Percentiles rank a stretch among this genome's conserved stretches.
Evolutionary conservation across 179 eudicot genomes (phyloP).

Genomic region (Camellia oleifera): DNA sequence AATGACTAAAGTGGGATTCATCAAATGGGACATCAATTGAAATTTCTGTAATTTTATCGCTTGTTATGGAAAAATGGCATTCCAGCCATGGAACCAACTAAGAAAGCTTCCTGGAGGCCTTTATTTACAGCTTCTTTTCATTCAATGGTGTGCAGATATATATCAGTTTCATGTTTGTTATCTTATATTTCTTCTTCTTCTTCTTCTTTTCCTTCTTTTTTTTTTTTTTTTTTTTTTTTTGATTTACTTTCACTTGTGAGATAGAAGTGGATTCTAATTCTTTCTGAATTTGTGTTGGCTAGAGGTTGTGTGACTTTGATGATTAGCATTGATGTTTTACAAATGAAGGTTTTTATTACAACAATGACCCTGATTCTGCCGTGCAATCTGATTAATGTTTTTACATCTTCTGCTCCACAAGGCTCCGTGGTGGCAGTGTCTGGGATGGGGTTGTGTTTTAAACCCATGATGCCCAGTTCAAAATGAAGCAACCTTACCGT

Average conservation of each 20-base stretch:
- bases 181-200: background rate
- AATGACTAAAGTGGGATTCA: background rate
- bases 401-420: too few species aligned
- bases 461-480: too few species aligned
- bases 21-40: background rate
- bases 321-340: background rate
- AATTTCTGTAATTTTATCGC: background rate
- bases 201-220: background rate
- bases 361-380: too few species aligned
- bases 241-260: background rate
- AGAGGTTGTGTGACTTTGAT: background rate
- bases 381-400: too few species aligned
- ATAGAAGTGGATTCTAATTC: background rate
- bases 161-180: background rate
- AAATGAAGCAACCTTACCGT: too few species aligned
- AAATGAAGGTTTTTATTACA: too few species aligned
- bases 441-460: too few species aligned
- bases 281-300: background rate
- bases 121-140: background rate
- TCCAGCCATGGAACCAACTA: background rate
- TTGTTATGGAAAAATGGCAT: too few species aligned
- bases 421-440: too few species aligned
- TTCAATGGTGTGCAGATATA: background rate
- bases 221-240: too few species aligned
- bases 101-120: background rate